Base-by-base conservation (phyloP, 805 yeast genomes). In the Candida suzukii region DNA sequence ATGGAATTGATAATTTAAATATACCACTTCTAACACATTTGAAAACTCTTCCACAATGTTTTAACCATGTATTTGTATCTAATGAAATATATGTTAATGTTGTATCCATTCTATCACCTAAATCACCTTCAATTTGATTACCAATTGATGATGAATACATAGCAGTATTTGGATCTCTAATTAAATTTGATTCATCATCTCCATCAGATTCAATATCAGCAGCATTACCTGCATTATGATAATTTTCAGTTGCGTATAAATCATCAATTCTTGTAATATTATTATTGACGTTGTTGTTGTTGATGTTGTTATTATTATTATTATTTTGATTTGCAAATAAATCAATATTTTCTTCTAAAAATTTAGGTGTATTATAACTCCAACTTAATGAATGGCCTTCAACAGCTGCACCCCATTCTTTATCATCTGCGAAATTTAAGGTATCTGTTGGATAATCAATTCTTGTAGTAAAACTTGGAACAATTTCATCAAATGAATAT, bases 31-130 rank as follows among this genome's bases (percentile, higher is more conserved):
- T 68, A 12, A 82, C 73, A 50, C 86, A 76, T 56, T 84, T 84
- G 62, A 71, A 84, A 18, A 84, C 67, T 46, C 82, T 71, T 2
- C 91, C 95, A 57, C 88, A 83, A 53, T 83, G 90, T 51, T 83
- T 81, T 47, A 84, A 63, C 90, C 91, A 84, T 43, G 83, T 76
- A 48, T 85, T 83, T 2, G 93, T 83, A 59, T 84, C 95, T 42
- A 84, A 64, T 1, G 86, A 74, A 41, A 83, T 69, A 50, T 69
- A 70, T 0, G 86, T 78, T 19, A 75, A 53, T 16, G 70, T 56
- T 12, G 75, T 70, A 55, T 79, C 84, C 70, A 79, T 76, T 33
- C 69, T 60, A 37, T 71, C 73, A 4, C 82, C 80, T 29, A 78
- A 58, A 52, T 77, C 68, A 9, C 83, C 83, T 14, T 12, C 36